Percentiles rank a stretch among this genome's conserved stretches.
Conservation (phyloP, 495 filamentous ascomycete genomes). For the Aspergillus ostianus region DNA sequence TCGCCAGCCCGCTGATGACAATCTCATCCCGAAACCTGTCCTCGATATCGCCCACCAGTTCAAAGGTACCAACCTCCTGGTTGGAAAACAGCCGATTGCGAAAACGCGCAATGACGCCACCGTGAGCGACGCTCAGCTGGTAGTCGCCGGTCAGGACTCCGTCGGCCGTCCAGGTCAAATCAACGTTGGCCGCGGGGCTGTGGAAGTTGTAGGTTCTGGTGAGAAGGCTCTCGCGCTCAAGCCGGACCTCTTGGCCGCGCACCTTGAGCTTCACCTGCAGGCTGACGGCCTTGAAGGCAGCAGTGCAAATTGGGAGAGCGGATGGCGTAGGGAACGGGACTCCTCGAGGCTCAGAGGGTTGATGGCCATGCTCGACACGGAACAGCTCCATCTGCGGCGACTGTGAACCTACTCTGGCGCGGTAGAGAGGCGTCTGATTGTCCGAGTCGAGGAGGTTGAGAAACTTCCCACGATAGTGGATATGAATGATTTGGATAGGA, state of each 20-base stretch:
- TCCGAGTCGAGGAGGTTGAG: constrained; percentile 11
- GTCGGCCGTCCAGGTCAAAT: constrained; percentile 7
- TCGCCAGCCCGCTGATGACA: constrained; percentile 8
- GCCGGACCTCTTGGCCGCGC: not conserved
- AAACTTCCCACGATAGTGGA: constrained; percentile 9
- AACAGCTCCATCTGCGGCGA: constrained; percentile 10
- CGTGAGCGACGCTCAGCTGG: constrained; percentile 1
- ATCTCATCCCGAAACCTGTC: constrained; percentile 5
- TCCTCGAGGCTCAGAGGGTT: not conserved
- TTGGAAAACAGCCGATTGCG: constrained; percentile 10
- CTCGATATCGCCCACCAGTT: constrained; percentile 1
- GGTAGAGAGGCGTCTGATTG: constrained; percentile 7
- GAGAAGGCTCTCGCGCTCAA: constrained; percentile 5
- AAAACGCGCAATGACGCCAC: constrained; percentile 8
- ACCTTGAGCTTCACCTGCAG: constrained; percentile 7
- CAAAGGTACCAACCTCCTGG: constrained; percentile 8
- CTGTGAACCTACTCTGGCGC: constrained; percentile 6
- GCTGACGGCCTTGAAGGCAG: constrained; percentile 8
- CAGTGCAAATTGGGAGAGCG: not conserved
- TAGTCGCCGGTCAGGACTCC: constrained; percentile 8
- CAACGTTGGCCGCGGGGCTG: not conserved
- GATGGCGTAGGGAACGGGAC: not conserved
- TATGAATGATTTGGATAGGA: constrained; percentile 10
- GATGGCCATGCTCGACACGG: not conserved
- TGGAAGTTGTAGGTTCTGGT: constrained; percentile 7